A percentile compares a stretch with the other conserved stretches of the same genome.
Conservation (phyloP, 352 stramenopile genomes). For the Pythium graminicola region DNA sequence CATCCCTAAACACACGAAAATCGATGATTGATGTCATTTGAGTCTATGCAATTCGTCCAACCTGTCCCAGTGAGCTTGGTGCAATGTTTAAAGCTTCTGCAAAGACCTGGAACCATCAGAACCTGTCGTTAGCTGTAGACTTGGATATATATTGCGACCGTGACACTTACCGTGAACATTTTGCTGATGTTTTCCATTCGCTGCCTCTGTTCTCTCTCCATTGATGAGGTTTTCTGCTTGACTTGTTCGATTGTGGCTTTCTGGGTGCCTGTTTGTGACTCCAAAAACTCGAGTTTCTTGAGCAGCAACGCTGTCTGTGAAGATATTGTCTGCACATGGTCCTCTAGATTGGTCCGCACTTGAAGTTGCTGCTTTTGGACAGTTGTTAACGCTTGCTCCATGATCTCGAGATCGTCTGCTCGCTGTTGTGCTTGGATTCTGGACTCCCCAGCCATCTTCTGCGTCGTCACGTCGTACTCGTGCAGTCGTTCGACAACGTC, state of each 20-base stretch:
- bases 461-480: slow-evolving; percentile 37
- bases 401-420: slow-evolving; percentile 60
- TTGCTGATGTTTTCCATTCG: slow-evolving; percentile 74
- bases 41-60: slow-evolving; percentile 21
- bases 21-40: background rate
- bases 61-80: slow-evolving; percentile 16
- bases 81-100: slow-evolving; percentile 64
- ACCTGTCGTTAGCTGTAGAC: too few species aligned
- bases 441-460: slow-evolving; percentile 37
- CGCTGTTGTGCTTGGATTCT: slow-evolving; percentile 47
- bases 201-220: slow-evolving; percentile 65
- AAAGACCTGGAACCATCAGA: slow-evolving; percentile 61
- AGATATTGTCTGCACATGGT: slow-evolving; percentile 38
- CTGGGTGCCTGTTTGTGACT: slow-evolving; percentile 34
- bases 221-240: slow-evolving; percentile 34
- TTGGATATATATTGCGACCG: background rate
- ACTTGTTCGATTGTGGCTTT: slow-evolving; percentile 40
- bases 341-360: slow-evolving; percentile 40
- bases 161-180: slow-evolving; percentile 51
- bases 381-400: slow-evolving; percentile 63
- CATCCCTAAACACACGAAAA: slow-evolving; percentile 18
- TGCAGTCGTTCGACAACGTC: slow-evolving; percentile 54
- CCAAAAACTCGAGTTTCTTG: slow-evolving; percentile 59
- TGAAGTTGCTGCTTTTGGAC: slow-evolving; percentile 64
- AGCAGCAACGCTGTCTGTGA: slow-evolving; percentile 34